Base-by-base conservation (phyloP, 768 basidiomycete species). In the Mrakia gelida region DNA sequence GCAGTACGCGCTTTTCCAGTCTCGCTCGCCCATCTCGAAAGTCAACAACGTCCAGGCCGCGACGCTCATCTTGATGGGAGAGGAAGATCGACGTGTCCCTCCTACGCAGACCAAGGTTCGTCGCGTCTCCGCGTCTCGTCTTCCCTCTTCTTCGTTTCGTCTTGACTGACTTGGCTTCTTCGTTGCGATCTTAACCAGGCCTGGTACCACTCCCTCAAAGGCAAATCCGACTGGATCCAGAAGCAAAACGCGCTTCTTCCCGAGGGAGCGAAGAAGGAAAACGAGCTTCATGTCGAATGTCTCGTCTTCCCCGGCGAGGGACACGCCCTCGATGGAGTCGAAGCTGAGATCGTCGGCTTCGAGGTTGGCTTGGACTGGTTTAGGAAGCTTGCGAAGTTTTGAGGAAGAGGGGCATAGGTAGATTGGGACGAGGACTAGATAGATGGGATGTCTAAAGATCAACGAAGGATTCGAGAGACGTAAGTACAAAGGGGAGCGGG, bases 191-290 rank as follows among this genome's bases (percentile, higher is more conserved):
- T n/a, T 52, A 89, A 89, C 0, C 86, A 86, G 75, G 87, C 86
- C 10, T 91, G 88, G 81, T 92, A 90, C 79, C 90, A 92, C 83
- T 88, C 88, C 7, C 82, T 92, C 75, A 91, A 89, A 81, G 88
- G 86, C 10, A 73, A 77, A 32, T 38, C 70, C 23, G 43, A 26
- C 41, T 52, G 52, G 59, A 63, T 75, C 41, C 43, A 45, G 16
- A 23, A 15, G 28, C 63, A 65, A 3, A 65, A 75, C 41, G 34
- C n/a, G 0, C 54, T 54, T 1, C 38, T 43, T 15, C n/a, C 41
- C 28, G 41, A n/a, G n/a, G 32, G 71, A 18, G 21, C 5, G 0
- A 59, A 76, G 43, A 70, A 32, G 13, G 76, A 63, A 9, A 75
- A 80, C 21, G 82, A 80, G 18, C 82, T 84, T 75, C 83, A 85